Percentiles rank a stretch among this genome's conserved stretches.
These are phyloP conservation scores for Hyaloscypha hepaticicola DNA, from an alignment of 495 filamentous ascomycete genomes.

Conservation along the genomic window DNA sequence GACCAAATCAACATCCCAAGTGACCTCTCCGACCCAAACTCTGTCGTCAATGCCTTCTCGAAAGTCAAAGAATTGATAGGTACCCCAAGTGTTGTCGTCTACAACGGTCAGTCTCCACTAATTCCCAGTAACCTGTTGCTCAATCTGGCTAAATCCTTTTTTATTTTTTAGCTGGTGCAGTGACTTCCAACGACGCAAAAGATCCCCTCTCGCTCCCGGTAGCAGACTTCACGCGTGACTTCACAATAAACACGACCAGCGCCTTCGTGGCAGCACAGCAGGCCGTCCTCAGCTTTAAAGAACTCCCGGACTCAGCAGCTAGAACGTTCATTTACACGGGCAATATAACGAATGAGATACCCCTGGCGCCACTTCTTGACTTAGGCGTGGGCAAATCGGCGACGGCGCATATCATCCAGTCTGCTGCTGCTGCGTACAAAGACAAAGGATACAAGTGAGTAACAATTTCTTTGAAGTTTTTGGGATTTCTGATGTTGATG, in stretches of 20 bases:
- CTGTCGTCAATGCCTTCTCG: constrained; percentile 38
- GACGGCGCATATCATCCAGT: constrained; percentile 44
- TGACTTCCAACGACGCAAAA: constrained; percentile 7
- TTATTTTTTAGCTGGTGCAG: constrained; percentile 17
- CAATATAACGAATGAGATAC: constrained; percentile 42
- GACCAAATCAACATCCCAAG: constrained; percentile 38
- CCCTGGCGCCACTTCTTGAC: constrained; percentile 36
- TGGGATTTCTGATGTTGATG: not conserved
- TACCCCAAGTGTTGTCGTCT: constrained; percentile 49
- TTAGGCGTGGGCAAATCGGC: constrained; percentile 47
- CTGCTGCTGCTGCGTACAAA: constrained; percentile 40
- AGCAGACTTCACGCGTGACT: constrained; percentile 38
- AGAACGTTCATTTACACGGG: constrained; percentile 52
- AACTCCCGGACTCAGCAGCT: constrained; percentile 38
- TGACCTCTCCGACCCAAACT: constrained; percentile 43
- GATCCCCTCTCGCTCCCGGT: constrained; percentile 39
- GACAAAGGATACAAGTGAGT: constrained; percentile 47
- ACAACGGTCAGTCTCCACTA: constrained; percentile 44
- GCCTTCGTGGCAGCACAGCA: constrained; percentile 46
- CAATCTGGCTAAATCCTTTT: no score
- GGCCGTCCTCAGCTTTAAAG: constrained; percentile 39
- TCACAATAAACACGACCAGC: constrained; percentile 46
- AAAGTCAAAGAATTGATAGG: constrained; percentile 40
- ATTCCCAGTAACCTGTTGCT: constrained; percentile 13
- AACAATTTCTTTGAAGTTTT: not conserved